Evolutionary conservation across 2,329 filamentous ascomycete genomes (phyloP).

Genomic region (Diaporthe velutina): DNA sequence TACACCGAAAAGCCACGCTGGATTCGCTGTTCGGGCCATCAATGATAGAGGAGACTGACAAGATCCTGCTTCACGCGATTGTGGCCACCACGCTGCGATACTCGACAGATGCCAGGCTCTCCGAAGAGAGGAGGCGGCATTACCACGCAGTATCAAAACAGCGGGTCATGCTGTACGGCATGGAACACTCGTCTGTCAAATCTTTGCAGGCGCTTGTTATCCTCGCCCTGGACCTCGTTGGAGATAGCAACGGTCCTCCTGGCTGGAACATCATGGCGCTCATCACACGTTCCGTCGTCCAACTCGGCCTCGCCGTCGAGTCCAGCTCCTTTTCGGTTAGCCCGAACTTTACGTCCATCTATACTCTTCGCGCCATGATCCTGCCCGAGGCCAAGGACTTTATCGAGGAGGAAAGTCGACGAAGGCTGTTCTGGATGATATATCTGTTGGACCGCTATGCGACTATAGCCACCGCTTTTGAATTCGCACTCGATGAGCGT

Average conservation of each 20-base stretch:
- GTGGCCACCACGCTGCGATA: conserved; percentile 90
- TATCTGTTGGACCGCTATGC: conserved; percentile 92
- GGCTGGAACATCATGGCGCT: conserved; percentile 93
- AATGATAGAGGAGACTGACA: conserved; percentile 83
- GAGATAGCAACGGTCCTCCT: conserved; percentile 88
- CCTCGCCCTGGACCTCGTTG: conserved; percentile 85
- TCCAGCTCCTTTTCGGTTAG: conserved; percentile 83
- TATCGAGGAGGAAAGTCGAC: conserved; percentile 88
- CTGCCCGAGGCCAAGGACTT: conserved; percentile 87
- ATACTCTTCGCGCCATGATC: conserved; percentile 87
- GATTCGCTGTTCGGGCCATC: conserved; percentile 85
- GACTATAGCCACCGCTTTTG: conserved; percentile 90
- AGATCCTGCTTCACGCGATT: conserved; percentile 87
- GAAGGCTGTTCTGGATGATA: conserved; percentile 93
- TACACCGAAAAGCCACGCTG: conserved; percentile 86
- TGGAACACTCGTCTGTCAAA: conserved; percentile 92
- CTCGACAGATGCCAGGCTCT: conserved; percentile 81
- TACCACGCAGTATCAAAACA: conserved; percentile 88
- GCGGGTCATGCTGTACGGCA: conserved; percentile 86
- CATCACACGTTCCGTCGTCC: conserved; percentile 89
- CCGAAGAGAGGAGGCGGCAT: conserved; percentile 77
- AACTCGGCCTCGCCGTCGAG: conserved; percentile 88
- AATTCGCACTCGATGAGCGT: conserved; percentile 89
- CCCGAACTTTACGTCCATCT: conserved; percentile 86
- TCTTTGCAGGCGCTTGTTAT: conserved; percentile 90